Base-by-base conservation (phyloP, 805 yeast genomes). In the Saccharomyces jurei region DNA sequence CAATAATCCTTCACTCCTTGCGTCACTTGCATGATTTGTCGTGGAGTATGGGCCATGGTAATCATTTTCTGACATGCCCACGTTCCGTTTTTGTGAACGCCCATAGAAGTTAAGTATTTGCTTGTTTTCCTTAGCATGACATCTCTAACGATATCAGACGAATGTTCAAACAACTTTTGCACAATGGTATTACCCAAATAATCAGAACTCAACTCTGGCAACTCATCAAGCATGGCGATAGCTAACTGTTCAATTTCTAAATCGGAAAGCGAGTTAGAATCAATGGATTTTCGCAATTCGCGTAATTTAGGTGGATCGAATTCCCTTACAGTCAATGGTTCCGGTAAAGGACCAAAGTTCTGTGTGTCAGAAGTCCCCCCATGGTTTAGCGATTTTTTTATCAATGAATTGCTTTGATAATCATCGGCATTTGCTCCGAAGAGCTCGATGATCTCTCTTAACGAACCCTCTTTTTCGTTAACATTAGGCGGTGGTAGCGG, bases 11-110 rank as follows among this genome's bases (percentile, higher is more conserved):
- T 80, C 58, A 94, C 77, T 46, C 89, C 81, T 27, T 80, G 74
- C 8, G 85, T 83, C 48, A 94, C 87, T 50, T 86, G 67, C 61
- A 77, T 72, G 68, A 81, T 85, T 63, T 83, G 88, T 50, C 81
- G 77, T 48, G 77, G 82, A 50, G 82, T 82, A 58, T 77, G 71
- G 3, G 89, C 86, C 48, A 84, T 83, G 60, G 83, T 86, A 61
- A 94, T 90, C 70, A 94, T 85, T 71, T 92, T 94, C 71, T 94
- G 99, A 26, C 96, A 96, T 1, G 97, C 98, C 99, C 99, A 94
- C 4, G 99, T 94, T 58, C 99, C 99, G 69, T 94, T 94, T 66
- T 94, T 94, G 73, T 94, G 99, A 54, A 89, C 85, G 62, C 97
- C 94, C 77, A 92, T 86, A 62, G 89, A 95, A 0, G 97, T 88